These are phyloP conservation scores for Meira nashicola DNA, from an alignment of 1,284 basidiomycete species.

Conservation along the genomic window DNA sequence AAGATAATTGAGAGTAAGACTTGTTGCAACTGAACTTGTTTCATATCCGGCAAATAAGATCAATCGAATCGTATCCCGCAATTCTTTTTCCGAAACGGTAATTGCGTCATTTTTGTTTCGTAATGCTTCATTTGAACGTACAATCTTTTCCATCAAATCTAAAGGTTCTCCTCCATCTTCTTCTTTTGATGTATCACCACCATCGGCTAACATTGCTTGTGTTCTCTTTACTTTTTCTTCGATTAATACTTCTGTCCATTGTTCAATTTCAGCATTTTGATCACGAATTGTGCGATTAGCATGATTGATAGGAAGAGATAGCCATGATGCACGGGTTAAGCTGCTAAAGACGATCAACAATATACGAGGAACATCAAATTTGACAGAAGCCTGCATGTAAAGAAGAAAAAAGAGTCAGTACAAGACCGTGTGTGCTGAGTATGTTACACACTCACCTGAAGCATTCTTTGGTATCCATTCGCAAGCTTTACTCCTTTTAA, in stretches of 20 bases:
- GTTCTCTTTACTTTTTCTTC: background rate
- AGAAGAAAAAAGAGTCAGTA: background rate
- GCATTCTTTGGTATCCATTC: too few species aligned
- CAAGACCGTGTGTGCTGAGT: background rate
- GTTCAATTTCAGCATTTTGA: background rate
- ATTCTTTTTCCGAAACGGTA: background rate
- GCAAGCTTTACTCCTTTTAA: too few species aligned
- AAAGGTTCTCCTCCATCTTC: background rate
- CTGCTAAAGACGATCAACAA: background rate
- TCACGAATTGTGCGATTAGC: slow-evolving; percentile 1
- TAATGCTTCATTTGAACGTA: background rate
- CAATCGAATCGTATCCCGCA: background rate
- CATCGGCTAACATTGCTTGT: background rate
- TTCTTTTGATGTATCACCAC: background rate
- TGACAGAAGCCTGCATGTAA: background rate
- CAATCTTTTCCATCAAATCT: background rate
- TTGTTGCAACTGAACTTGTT: background rate
- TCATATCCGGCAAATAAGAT: slow-evolving; percentile 6
- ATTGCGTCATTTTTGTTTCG: background rate
- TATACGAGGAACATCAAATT: background rate
- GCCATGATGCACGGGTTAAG: background rate
- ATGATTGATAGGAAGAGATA: background rate
- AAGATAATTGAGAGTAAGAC: background rate
- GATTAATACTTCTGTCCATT: background rate
- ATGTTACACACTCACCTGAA: background rate